Percentiles rank a stretch among this genome's conserved stretches.
Evolutionary conservation across 768 basidiomycete genomes (phyloP).

Genomic region (Hericium alpestre): DNA sequence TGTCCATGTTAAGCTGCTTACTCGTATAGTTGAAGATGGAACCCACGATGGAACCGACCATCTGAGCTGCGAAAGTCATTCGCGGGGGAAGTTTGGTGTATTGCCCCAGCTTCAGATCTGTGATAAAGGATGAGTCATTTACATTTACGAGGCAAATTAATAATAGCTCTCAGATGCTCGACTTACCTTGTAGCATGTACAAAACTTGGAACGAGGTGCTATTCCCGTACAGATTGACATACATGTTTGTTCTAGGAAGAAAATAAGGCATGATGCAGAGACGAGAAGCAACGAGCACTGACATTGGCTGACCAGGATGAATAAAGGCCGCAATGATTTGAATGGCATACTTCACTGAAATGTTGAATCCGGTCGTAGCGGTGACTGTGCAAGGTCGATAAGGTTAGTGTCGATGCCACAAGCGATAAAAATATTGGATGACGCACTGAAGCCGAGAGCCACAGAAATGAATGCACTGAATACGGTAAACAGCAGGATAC

Average conservation of each 20-base stretch:
- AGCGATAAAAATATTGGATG: neutral
- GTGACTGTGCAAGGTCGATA: constrained; percentile 19
- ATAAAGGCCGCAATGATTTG: constrained; percentile 42
- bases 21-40: constrained; percentile 43
- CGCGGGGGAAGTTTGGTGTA: constrained; percentile 45
- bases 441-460: constrained; percentile 27
- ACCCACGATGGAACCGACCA: constrained; percentile 41
- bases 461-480: constrained; percentile 29
- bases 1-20: constrained; percentile 11
- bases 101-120: constrained; percentile 43
- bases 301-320: constrained; percentile 39
- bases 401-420: neutral
- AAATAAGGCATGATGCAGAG: neutral
- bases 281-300: constrained; percentile 1
- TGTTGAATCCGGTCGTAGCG: constrained; percentile 32
- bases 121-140: neutral
- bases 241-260: constrained; percentile 37
- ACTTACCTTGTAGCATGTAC: constrained; percentile 35
- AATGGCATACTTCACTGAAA: constrained; percentile 39
- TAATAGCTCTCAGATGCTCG: neutral
- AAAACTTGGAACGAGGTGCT: constrained; percentile 43
- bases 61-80: constrained; percentile 36
- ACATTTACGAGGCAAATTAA: neutral
- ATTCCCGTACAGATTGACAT: constrained; percentile 45
- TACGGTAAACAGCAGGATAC: constrained; percentile 36